phyloP scores from a whole-genome alignment of 495 filamentous ascomycete species.

The Hyaloscypha finlandica region DNA sequence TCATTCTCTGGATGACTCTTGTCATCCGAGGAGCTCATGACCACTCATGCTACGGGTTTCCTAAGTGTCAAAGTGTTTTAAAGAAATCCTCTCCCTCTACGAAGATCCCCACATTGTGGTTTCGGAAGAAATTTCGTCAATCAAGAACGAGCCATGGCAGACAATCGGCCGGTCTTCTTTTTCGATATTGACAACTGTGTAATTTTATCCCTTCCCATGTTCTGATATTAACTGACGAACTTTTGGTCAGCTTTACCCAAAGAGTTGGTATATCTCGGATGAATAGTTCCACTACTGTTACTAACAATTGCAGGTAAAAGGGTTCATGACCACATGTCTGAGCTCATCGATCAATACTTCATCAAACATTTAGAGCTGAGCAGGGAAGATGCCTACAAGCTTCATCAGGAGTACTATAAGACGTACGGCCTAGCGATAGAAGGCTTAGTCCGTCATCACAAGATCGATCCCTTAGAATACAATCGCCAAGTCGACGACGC shows the following conservation, averaged over 20 bases:
- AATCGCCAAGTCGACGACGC: conserved; percentile 95
- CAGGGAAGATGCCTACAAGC: conserved; percentile 70
- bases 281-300: conserved; percentile 5
- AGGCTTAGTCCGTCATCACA: conserved; percentile 89
- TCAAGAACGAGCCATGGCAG: conserved; percentile 23
- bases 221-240: neutral
- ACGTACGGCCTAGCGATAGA: conserved; percentile 97
- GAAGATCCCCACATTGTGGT: neutral
- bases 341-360: conserved; percentile 82
- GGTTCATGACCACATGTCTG: conserved; percentile 74
- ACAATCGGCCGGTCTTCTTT: conserved; percentile 66
- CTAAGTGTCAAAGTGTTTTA: conserved; percentile 3
- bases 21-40: neutral
- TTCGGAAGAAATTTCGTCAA: neutral
- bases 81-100: neutral
- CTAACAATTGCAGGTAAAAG: conserved; percentile 53
- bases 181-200: conserved; percentile 99
- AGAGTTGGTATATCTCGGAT: conserved; percentile 47
- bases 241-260: conserved; percentile 56
- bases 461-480: conserved; percentile 94
- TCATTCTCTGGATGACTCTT: neutral
- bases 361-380: conserved; percentile 72
- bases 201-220: conserved; percentile 35
- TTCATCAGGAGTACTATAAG: conserved; percentile 90
- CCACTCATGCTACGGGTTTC: neutral